A percentile compares a stretch with the other conserved stretches of the same genome.
phyloP scores from a whole-genome alignment of 345 rosid genomes.

The Citrus medica region DNA sequence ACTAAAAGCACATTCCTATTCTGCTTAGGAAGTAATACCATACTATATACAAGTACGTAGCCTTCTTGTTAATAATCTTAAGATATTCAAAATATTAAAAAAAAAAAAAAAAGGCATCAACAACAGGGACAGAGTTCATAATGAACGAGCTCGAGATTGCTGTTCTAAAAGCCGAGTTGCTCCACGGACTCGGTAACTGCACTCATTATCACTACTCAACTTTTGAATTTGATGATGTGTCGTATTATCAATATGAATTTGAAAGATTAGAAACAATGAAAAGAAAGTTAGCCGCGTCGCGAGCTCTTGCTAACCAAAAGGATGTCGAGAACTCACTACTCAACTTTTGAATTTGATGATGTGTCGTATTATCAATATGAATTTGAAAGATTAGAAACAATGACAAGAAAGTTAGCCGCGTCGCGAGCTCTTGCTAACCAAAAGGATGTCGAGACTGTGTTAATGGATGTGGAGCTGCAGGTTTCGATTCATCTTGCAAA shows the following conservation, averaged over 20 bases:
- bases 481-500: neutral
- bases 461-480: neutral
- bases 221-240: neutral
- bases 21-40: neutral
- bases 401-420: neutral
- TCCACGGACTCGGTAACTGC: neutral
- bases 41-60: no score
- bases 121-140: neutral
- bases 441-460: neutral
- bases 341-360: neutral
- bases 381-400: neutral
- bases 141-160: neutral
- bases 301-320: neutral
- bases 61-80: neutral
- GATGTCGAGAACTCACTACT: neutral
- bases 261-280: neutral
- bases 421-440: neutral
- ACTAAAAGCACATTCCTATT: neutral
- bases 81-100: no score
- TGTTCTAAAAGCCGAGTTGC: neutral
- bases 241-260: neutral
- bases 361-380: no score
- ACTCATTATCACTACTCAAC: neutral
- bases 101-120: neutral
- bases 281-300: neutral